Conservation (phyloP, 2,329 filamentous ascomycete genomes). For the Aureobasidium subglaciale region DNA sequence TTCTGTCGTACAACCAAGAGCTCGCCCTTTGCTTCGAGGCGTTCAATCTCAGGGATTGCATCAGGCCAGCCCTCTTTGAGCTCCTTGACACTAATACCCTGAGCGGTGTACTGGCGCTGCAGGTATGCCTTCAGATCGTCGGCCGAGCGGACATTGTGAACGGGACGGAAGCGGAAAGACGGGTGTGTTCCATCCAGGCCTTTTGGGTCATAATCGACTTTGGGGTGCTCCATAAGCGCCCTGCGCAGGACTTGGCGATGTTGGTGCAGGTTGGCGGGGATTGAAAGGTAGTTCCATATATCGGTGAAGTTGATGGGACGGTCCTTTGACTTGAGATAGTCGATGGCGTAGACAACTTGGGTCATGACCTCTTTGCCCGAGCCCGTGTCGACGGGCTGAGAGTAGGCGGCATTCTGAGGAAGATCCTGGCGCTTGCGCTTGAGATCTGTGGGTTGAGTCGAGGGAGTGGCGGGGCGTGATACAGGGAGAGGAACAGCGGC, state of each 20-base stretch:
- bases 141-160: slow-evolving; percentile 72
- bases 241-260: slow-evolving; percentile 56
- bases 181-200: slow-evolving; percentile 54
- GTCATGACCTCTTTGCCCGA: slow-evolving; percentile 77
- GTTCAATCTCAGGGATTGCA: slow-evolving; percentile 69
- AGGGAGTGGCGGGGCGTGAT: slow-evolving; percentile 5
- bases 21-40: slow-evolving; percentile 69
- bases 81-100: slow-evolving; percentile 77
- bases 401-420: slow-evolving; percentile 53
- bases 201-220: slow-evolving; percentile 50
- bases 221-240: slow-evolving; percentile 60
- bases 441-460: slow-evolving; percentile 32
- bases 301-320: slow-evolving; percentile 64
- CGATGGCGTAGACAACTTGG: slow-evolving; percentile 79
- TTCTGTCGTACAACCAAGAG: slow-evolving; percentile 83
- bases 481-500: neutral
- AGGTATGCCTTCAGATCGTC: slow-evolving; percentile 73
- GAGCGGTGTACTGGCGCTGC: slow-evolving; percentile 72
- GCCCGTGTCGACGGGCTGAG: slow-evolving; percentile 68
- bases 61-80: slow-evolving; percentile 93
- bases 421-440: slow-evolving; percentile 55
- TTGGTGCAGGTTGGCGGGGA: slow-evolving; percentile 42
- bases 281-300: slow-evolving; percentile 72
- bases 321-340: slow-evolving; percentile 68
- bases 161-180: slow-evolving; percentile 75